Conservation (phyloP, 2,329 filamentous ascomycete genomes). For the Gyromitra esculenta region DNA sequence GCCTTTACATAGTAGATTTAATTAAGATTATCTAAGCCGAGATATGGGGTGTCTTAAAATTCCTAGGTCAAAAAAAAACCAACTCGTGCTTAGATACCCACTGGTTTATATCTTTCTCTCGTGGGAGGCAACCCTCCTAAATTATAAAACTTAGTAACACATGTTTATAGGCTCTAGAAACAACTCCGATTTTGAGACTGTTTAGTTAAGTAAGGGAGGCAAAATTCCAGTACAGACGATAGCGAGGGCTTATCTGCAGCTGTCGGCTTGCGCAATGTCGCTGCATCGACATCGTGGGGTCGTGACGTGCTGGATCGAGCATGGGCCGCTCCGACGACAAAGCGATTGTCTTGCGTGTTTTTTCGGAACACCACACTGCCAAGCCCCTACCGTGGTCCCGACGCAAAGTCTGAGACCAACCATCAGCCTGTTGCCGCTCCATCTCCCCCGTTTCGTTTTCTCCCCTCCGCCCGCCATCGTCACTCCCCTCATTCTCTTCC, state of each 20-base stretch:
- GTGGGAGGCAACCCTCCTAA: no score
- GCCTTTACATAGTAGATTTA: no score
- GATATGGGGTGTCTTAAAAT: no score
- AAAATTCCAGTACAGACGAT: constrained; percentile 7
- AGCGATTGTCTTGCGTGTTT: constrained; percentile 51
- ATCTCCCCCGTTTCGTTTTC: constrained; percentile 50
- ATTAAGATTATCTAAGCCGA: no score
- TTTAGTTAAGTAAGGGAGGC: background rate
- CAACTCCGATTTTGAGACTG: background rate
- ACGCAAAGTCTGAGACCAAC: constrained; percentile 40
- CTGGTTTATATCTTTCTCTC: no score
- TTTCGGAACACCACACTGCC: constrained; percentile 40
- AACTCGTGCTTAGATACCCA: no score
- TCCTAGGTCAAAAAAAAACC: no score
- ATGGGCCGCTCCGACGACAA: constrained; percentile 41
- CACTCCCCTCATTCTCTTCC: constrained; percentile 53
- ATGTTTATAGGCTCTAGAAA: background rate
- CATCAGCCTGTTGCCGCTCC: constrained; percentile 48
- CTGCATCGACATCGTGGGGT: background rate
- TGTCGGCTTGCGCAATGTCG: background rate
- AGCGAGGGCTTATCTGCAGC: background rate
- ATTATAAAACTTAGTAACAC: no score
- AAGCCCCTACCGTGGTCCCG: constrained; percentile 39
- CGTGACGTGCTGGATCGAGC: background rate
- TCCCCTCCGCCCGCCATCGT: constrained; percentile 59